These are phyloP conservation scores for Parachaetomium inaequale DNA, from an alignment of 495 filamentous ascomycete genomes.

Conservation along the genomic window DNA sequence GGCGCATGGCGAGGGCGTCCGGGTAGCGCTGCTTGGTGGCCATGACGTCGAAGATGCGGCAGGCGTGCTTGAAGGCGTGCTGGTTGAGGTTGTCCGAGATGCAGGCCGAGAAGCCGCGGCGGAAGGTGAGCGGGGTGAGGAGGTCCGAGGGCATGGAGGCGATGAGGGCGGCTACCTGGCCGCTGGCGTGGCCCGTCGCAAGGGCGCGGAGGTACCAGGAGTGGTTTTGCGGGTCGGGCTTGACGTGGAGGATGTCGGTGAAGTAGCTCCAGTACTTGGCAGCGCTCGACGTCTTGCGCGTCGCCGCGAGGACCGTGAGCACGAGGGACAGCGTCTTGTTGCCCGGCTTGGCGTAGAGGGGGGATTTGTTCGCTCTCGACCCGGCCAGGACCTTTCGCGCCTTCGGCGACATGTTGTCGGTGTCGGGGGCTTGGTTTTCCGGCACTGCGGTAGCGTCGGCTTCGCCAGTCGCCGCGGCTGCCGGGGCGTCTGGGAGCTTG, in stretches of 20 bases:
- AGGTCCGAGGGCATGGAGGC: conserved; percentile 43
- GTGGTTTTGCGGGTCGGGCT: conserved; percentile 68
- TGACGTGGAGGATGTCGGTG: conserved; percentile 51
- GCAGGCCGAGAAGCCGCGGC: conserved; percentile 67
- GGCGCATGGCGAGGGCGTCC: conserved; percentile 41
- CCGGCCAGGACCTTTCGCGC: neutral
- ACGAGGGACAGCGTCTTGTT: conserved; percentile 68
- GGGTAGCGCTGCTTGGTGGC: conserved; percentile 34
- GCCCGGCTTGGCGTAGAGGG: conserved; percentile 50
- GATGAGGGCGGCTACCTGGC: conserved; percentile 52
- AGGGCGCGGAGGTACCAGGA: conserved; percentile 64
- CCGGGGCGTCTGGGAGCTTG: conserved; percentile 1
- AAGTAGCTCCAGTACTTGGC: conserved; percentile 71
- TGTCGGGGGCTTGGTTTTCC: neutral
- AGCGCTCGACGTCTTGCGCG: conserved; percentile 48
- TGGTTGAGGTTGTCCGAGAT: conserved; percentile 65
- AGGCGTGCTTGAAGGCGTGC: conserved; percentile 55
- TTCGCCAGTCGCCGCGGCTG: neutral
- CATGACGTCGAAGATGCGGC: conserved; percentile 58
- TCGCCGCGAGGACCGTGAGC: conserved; percentile 56
- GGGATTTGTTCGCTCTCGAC: neutral
- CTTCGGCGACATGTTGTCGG: neutral
- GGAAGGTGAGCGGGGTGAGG: conserved; percentile 55
- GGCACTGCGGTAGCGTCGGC: neutral
- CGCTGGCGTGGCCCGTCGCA: conserved; percentile 58